phyloP scores from a whole-genome alignment of 1,284 basidiomycete genomes.

The Hortiboletus rubellus region DNA sequence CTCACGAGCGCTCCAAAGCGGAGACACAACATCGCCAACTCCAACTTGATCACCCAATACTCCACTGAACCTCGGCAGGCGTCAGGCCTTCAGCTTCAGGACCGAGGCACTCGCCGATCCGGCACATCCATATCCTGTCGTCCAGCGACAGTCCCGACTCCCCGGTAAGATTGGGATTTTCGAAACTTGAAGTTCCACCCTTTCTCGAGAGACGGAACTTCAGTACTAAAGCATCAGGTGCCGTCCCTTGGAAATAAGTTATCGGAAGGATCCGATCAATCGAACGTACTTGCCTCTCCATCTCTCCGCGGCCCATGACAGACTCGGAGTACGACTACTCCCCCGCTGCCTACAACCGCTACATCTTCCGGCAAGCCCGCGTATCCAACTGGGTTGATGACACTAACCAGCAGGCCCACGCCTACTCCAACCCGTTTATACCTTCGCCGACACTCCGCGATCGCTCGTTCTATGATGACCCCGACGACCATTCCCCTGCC shows the following conservation, averaged over 20 bases:
- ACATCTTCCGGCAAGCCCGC: constrained; percentile 42
- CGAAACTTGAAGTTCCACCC: too few relatives aligned
- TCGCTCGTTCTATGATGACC: constrained; percentile 31
- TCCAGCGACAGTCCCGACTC: constrained; percentile 48
- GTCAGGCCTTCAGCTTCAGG: neutral
- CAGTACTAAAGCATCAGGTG: too few relatives aligned
- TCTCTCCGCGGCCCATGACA: constrained; percentile 40
- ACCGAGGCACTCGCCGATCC: constrained; percentile 37
- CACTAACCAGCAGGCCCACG: constrained; percentile 26
- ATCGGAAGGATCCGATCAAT: constrained; percentile 16
- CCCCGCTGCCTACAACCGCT: constrained; percentile 48
- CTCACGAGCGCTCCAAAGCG: constrained; percentile 83
- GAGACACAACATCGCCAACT: constrained; percentile 75
- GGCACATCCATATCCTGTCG: constrained; percentile 67
- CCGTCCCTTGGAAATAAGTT: neutral
- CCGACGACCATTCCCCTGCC: neutral
- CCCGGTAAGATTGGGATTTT: too few relatives aligned
- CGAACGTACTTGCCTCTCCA: constrained; percentile 5
- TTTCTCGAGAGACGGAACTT: too few relatives aligned
- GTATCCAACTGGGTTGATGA: constrained; percentile 46
- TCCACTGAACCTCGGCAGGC: constrained; percentile 35
- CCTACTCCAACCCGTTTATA: constrained; percentile 32
- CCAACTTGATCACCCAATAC: constrained; percentile 52
- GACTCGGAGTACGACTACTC: constrained; percentile 53
- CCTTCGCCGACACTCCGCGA: constrained; percentile 33